Conservation (phyloP, 345 rosid species). For the Populus ilicifolia region DNA sequence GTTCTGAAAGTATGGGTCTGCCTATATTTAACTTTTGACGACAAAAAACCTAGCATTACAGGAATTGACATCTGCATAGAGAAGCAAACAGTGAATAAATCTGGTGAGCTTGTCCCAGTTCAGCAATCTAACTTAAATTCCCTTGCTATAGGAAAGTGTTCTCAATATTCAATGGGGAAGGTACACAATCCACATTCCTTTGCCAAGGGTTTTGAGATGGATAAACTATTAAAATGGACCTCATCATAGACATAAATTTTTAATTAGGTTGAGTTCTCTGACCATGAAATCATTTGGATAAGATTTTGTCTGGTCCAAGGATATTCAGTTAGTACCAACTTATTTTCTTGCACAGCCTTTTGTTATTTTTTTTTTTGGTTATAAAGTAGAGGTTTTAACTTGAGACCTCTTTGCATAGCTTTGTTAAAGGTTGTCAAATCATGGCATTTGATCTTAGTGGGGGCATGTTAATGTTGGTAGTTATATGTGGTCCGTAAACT, state of each 20-base stretch:
- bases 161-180: background rate
- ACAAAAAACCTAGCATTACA: background rate
- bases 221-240: background rate
- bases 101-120: background rate
- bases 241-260: background rate
- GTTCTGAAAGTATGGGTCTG: background rate
- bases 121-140: background rate
- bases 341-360: background rate
- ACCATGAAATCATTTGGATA: background rate
- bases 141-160: too few relatives aligned
- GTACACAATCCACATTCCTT: background rate
- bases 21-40: background rate
- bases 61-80: background rate
- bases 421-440: background rate
- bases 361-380: too few relatives aligned
- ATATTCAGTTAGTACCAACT: background rate
- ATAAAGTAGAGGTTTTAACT: too few relatives aligned
- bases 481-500: background rate
- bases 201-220: background rate
- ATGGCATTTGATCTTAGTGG: background rate
- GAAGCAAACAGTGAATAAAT: background rate
- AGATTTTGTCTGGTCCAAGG: background rate
- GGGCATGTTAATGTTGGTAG: background rate
- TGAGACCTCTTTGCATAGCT: background rate
- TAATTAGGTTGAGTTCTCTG: slow-evolving; percentile 2